phyloP scores from a whole-genome alignment of 192 early-diverging fungal species.

The Mortierella claussenii region DNA sequence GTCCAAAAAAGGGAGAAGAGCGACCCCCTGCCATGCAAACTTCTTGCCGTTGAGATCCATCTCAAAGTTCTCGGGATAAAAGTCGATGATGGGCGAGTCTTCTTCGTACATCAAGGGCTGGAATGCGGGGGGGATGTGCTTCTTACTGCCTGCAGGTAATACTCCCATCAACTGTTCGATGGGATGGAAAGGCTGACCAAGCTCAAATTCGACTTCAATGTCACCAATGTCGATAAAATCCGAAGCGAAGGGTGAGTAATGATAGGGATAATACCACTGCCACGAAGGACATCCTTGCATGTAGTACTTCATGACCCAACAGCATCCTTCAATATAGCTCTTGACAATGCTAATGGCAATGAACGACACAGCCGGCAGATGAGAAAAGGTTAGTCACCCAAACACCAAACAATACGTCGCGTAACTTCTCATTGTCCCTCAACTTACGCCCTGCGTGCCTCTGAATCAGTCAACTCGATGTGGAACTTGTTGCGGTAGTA shows the following conservation, averaged over 20 bases:
- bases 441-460: slow-evolving; percentile 66
- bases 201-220: slow-evolving; percentile 82
- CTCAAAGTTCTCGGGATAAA: slow-evolving; percentile 92
- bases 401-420: too few species aligned
- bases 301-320: slow-evolving; percentile 97
- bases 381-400: too few species aligned
- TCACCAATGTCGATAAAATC: slow-evolving; percentile 84
- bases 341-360: slow-evolving; percentile 61
- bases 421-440: too few species aligned
- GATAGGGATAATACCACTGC: slow-evolving; percentile 98
- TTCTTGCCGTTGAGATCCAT: slow-evolving; percentile 90
- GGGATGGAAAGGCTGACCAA: slow-evolving; percentile 86
- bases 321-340: slow-evolving; percentile 93
- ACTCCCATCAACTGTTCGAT: slow-evolving; percentile 99
- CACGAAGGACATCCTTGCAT: slow-evolving; percentile 87
- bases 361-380: background rate
- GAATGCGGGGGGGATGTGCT: slow-evolving; percentile 75
- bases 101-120: slow-evolving; percentile 83
- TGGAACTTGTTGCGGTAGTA: slow-evolving; percentile 79
- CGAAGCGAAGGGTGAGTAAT: slow-evolving; percentile 91
- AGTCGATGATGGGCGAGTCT: slow-evolving; percentile 91
- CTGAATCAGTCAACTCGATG: slow-evolving; percentile 66
- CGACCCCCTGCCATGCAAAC: slow-evolving; percentile 93
- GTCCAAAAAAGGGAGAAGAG: slow-evolving; percentile 95
- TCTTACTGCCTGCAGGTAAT: slow-evolving; percentile 80